Percentiles rank a stretch among this genome's conserved stretches.
These are phyloP conservation scores for Pholiota microspora DNA, from an alignment of 768 basidiomycete genomes.

Conservation along the genomic window DNA sequence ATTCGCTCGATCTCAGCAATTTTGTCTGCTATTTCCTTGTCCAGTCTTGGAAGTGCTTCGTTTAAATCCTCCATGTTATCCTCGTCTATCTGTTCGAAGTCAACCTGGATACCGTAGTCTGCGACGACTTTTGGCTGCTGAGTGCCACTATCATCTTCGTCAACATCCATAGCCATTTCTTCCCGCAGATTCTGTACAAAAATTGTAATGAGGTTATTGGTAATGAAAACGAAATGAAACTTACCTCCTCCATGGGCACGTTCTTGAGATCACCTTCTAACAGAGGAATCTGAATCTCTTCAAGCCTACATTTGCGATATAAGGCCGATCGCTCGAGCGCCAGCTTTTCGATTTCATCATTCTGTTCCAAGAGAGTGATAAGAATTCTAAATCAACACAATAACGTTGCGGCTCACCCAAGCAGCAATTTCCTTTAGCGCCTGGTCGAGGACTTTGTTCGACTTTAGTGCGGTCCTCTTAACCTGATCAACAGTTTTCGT, in stretches of 20 bases:
- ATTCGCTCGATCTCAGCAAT: constrained; percentile 84
- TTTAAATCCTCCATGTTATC: constrained; percentile 68
- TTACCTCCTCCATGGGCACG: constrained; percentile 94
- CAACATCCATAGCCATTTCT: constrained; percentile 89
- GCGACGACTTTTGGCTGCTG: constrained; percentile 70
- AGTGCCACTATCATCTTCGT: constrained; percentile 81
- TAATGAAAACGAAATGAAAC: constrained; percentile 6
- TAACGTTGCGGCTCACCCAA: constrained; percentile 45
- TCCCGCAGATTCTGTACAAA: constrained; percentile 67
- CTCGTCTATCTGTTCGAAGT: constrained; percentile 76
- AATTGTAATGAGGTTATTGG: neutral
- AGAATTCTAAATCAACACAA: neutral
- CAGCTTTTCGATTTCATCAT: constrained; percentile 87
- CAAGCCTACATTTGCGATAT: constrained; percentile 91
- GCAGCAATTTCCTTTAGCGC: constrained; percentile 86
- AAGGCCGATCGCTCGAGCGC: constrained; percentile 81
- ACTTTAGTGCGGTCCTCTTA: constrained; percentile 67
- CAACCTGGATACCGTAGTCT: constrained; percentile 88
- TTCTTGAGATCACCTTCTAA: constrained; percentile 72
- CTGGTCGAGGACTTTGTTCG: constrained; percentile 78
- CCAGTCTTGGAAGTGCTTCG: constrained; percentile 68
- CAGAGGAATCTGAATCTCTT: constrained; percentile 86
- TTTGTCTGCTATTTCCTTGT: constrained; percentile 68
- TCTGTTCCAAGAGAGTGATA: constrained; percentile 17
- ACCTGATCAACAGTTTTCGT: constrained; percentile 72